Evolutionary conservation across 73 alveolate species (phyloP), one percentile per base, ranked within the genome.

Genomic region (Chromera velia): DNA sequence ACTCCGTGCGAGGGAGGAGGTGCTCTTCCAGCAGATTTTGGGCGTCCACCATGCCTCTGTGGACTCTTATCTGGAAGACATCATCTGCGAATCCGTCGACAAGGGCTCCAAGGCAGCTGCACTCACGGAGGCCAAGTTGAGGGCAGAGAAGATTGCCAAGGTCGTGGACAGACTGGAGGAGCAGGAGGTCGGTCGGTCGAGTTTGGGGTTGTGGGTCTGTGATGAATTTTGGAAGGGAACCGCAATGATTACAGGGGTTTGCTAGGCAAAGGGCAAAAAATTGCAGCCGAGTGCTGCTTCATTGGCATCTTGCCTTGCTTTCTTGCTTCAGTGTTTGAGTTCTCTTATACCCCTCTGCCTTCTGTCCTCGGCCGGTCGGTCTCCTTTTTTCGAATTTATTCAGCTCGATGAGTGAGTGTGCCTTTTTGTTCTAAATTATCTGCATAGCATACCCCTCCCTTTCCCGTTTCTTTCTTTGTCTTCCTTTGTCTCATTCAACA

Each of bases 21-120:
- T 81, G 80, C 88, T 94, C 86, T 91, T 89, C 81, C 90, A 90
- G 74, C 96, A 94, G 84, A 84, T 94, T 69, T 89, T 90, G 95
- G 88, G 91, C 78, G 98, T 94, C 65, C 96, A 94, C 66, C 96
- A 94, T 77, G 98, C 96, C 19, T 83, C 96, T 0, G 92, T 89
- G 80, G 98, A 94, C 86, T 88, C 94, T 29, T 94, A 94, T 74
- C 86, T 93, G 47, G 92, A 93, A 80, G 83, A 89, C 49, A 82
- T 88, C 77, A 74, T 7, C 0, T 65, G 13, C 28, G 24, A 6
- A 18, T 17, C 9, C 31, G 89, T 89, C 74, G 91, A 87, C 73
- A 75, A 88, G 88, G 91, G 91, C 6, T 87, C 93, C 29, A 78
- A 86, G 66, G 72, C 85, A 32, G 89, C 87, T 80, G 98, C 95